Evolutionary conservation across 2,329 filamentous ascomycete genomes (phyloP).

Genomic region (Penicillium sp.): DNA sequence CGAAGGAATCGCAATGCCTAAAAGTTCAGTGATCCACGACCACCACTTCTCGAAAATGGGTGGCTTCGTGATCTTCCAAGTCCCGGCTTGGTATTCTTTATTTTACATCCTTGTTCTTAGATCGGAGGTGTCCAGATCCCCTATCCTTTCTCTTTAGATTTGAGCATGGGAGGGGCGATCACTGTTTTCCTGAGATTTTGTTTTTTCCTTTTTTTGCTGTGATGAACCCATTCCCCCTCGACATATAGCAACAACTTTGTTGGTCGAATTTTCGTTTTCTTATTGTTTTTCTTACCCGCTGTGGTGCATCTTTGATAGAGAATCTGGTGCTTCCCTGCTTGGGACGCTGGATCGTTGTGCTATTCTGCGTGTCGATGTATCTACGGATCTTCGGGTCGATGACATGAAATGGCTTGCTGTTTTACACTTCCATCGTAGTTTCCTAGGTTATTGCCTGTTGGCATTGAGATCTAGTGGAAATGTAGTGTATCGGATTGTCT

Average conservation of each 20-base stretch:
- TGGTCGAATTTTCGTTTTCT: constrained; percentile 7
- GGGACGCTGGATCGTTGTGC: constrained; percentile 2
- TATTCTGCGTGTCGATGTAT: constrained; percentile 9
- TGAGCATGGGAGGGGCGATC: constrained; percentile 5
- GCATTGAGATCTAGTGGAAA: neutral
- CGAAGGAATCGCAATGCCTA: constrained; percentile 24
- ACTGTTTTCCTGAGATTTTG: constrained; percentile 17
- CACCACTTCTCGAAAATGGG: neutral
- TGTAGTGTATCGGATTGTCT: neutral
- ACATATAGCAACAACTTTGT: constrained; percentile 2
- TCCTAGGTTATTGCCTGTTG: neutral
- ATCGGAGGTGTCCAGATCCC: constrained; percentile 7
- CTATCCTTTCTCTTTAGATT: constrained; percentile 5
- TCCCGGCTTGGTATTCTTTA: constrained; percentile 3
- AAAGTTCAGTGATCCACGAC: constrained; percentile 17
- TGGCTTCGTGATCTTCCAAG: constrained; percentile 2
- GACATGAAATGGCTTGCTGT: neutral
- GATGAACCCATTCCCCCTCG: constrained; percentile 17
- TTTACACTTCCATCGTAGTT: neutral
- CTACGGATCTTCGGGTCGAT: constrained; percentile 6
- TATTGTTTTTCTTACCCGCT: constrained; percentile 1
- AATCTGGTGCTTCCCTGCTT: constrained; percentile 2
- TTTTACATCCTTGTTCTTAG: constrained; percentile 7
- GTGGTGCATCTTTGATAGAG: constrained; percentile 12
- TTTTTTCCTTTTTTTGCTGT: constrained; percentile 9